phyloP scores from a whole-genome alignment of 2,329 filamentous ascomycete species.

The Colletotrichum sp. region DNA sequence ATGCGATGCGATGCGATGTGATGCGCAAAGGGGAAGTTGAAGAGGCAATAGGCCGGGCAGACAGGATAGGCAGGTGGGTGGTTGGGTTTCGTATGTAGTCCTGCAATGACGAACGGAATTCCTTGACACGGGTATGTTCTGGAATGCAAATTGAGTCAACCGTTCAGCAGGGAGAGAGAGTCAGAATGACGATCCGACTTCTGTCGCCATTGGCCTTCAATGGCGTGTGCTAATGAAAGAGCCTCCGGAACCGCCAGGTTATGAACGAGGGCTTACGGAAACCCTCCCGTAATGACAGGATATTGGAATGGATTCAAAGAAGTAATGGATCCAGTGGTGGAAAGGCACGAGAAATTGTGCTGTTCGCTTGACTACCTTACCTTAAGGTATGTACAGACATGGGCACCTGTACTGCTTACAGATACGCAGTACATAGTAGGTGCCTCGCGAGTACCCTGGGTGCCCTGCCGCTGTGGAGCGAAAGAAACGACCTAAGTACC shows the following conservation, averaged over 20 bases:
- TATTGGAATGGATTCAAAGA: background rate
- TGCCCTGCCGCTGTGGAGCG: background rate
- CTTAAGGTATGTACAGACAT: too few species aligned
- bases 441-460: background rate
- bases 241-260: background rate
- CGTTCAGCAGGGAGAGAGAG: background rate
- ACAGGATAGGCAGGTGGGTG: background rate
- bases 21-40: background rate
- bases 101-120: background rate
- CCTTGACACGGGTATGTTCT: background rate
- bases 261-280: background rate
- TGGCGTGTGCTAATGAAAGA: background rate
- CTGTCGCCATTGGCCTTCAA: background rate
- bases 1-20: background rate
- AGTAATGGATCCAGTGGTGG: background rate
- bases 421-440: background rate
- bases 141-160: background rate
- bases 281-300: background rate
- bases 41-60: background rate
- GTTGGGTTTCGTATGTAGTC: background rate
- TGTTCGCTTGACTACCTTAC: background rate
- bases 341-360: constrained; percentile 1
- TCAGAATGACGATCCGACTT: background rate
- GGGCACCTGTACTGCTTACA: too few species aligned
- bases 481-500: background rate